Base-by-base conservation (phyloP, 2,329 filamentous ascomycete species). In the Zelopaecilomyces penicillatus region DNA sequence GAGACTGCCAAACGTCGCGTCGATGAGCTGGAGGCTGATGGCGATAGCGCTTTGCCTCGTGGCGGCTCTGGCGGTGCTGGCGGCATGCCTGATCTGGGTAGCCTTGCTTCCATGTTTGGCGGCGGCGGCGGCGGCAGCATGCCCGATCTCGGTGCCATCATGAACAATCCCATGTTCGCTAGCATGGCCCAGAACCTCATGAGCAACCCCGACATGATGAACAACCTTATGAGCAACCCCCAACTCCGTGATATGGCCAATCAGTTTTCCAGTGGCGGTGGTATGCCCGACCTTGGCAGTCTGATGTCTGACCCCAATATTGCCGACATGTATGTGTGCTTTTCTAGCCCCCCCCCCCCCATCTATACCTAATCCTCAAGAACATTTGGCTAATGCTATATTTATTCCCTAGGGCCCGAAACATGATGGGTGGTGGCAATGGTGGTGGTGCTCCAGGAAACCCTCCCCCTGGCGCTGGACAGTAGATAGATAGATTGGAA, bases 101-200 rank as follows among this genome's bases (percentile, higher is more conserved):
- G 74, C 49, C 70, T 91, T 37, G 85, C 85, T 4, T 75, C 82
- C 58, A 85, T 90, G 82, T 73, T 90, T 53, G 82, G 82, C 35
- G 74, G 68, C 12, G 82, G 78, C 5, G 82, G 76, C 19, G 81
- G 71, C 6, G 84, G 84, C 42, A 87, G 87, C 44, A 93, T 95
- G 85, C 89, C 90, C 9, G 91, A 97, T 64, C 73, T 98, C 27
- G 69, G 80, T 52, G 79, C 80, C 51, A 82, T 98, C 64, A 95
- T 97, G 89, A 89, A 74, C 73, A 98, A 97, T 72, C 93, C 93
- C 45, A 97, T 97, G 93, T 95, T 98, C 70, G 81, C 89, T 41
- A 86, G 78, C 69, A 96, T 97, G 89, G 93, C 93, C 4, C 88
- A 96, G 73, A 95, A 87, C 66, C 68, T 98, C 44, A 97, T 97